phyloP scores from a whole-genome alignment of 2,329 filamentous ascomycete species.

The Colletotrichum neosansevieriae region DNA sequence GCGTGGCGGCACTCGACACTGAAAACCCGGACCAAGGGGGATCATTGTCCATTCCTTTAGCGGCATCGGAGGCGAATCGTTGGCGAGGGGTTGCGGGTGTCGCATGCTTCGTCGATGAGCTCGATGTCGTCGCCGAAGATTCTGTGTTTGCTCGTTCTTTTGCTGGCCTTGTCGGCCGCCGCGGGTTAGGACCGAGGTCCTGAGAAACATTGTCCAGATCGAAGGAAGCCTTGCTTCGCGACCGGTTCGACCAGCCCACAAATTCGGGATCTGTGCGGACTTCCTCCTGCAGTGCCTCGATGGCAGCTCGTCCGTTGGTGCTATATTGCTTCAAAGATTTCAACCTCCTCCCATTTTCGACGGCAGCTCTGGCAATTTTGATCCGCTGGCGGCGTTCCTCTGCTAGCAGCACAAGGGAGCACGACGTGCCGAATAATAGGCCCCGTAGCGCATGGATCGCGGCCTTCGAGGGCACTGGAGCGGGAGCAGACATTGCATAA shows the following conservation, averaged over 20 bases:
- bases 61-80: not conserved
- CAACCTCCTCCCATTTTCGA: conserved; percentile 65
- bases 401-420: conserved; percentile 65
- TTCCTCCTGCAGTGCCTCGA: conserved; percentile 44
- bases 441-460: conserved; percentile 67
- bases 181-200: conserved; percentile 24
- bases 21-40: conserved; percentile 8
- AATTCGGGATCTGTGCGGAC: conserved; percentile 40
- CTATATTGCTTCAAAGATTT: conserved; percentile 54
- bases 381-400: conserved; percentile 69
- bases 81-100: not conserved
- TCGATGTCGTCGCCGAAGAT: not conserved
- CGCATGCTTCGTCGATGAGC: not conserved
- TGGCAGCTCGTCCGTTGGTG: conserved; percentile 28
- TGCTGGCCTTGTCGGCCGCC: conserved; percentile 13
- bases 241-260: conserved; percentile 44
- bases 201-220: conserved; percentile 7
- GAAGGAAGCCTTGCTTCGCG: conserved; percentile 4
- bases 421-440: conserved; percentile 68
- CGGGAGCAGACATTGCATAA: conserved; percentile 56
- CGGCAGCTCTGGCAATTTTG: conserved; percentile 61
- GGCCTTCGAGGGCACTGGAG: conserved; percentile 66
- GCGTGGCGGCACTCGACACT: not conserved
- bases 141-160: not conserved
- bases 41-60: not conserved